Base-by-base conservation (phyloP, 768 basidiomycete genomes). In the Daedaleopsis nitida region DNA sequence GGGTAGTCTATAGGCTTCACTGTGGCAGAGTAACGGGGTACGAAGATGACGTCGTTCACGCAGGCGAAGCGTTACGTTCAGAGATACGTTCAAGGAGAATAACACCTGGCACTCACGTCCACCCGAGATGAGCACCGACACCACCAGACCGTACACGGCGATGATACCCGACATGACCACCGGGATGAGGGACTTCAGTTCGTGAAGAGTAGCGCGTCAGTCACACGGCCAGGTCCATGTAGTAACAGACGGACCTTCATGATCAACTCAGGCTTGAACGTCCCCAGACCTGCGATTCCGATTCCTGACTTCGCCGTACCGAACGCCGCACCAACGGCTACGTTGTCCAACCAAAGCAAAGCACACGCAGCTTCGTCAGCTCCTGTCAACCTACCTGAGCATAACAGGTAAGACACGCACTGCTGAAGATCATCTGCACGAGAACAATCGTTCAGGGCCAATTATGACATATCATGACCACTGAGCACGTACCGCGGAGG, bases 121-220 rank as follows among this genome's bases (percentile, higher is more conserved):
- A 56, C 92, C 92, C 17, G 90, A 83, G 63, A 97, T 97, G 58
- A 98, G 84, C 34, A 98, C 96, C 4, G 93, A 92, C 14, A 98
- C 96, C 10, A 98, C 96, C 44, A 98, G 83, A 9, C 96, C 96
- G 71, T 98, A 98, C 39, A 98, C 96, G 34, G 96, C 95, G 66
- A 97, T 96, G 74, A 97, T 97, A 77, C 96, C 95, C 59, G 94
- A 92, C 95, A 98, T 97, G 74, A 98, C 94, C 38, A 97, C 95
- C 5, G 96, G 96, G 65, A 98, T 94, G 55, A 97, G 82, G 16
- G 94, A 96, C 94, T 96, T 68, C 37, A 27, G 21, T 32, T 17
- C 37, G 16, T 45, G 32, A 39, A 17, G 39, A 50, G 23, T 32
- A 35, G 5, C 23, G 7, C 34, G 48, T 49, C 53, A 35, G 42